Evolutionary conservation across 768 basidiomycete species (phyloP).

Genomic region (Artomyces pyxidatus): DNA sequence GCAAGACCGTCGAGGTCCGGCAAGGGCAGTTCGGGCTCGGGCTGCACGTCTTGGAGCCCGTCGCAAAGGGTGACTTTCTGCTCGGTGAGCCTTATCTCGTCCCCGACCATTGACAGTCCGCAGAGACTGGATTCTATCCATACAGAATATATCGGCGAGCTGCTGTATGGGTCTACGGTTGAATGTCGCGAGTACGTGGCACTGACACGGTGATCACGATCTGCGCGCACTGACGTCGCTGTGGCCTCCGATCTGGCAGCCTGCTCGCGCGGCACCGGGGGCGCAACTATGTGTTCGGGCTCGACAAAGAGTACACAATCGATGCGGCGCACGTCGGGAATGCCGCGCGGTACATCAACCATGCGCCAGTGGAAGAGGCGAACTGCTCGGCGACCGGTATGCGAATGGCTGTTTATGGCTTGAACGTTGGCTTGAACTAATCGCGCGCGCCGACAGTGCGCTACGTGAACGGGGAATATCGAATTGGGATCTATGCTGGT

Average conservation of each 20-base stretch:
- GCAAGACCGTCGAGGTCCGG: neutral
- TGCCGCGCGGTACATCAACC: slow-evolving; percentile 59
- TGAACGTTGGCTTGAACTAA: neutral
- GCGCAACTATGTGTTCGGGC: slow-evolving; percentile 55
- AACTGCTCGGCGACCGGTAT: slow-evolving; percentile 44
- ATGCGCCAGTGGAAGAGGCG: slow-evolving; percentile 25
- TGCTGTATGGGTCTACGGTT: slow-evolving; percentile 41
- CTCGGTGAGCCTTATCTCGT: slow-evolving; percentile 14
- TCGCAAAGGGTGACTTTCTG: slow-evolving; percentile 10
- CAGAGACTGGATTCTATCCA: neutral
- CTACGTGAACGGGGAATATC: slow-evolving; percentile 57
- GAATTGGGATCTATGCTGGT: slow-evolving; percentile 61
- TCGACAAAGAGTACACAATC: slow-evolving; percentile 38
- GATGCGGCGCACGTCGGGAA: slow-evolving; percentile 55
- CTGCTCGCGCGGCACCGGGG: slow-evolving; percentile 42
- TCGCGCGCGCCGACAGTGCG: slow-evolving; percentile 38
- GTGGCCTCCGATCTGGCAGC: slow-evolving; percentile 5
- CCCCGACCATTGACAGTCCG: neutral
- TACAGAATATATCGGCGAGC: slow-evolving; percentile 62
- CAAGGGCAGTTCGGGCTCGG: neutral
- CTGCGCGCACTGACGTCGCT: no score
- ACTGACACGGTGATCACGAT: no score
- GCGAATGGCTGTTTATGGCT: slow-evolving; percentile 9
- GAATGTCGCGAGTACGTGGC: slow-evolving; percentile 47
- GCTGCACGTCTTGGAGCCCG: neutral